Base-by-base conservation (phyloP, 2,329 filamentous ascomycete genomes). In the Penicillium sp. region DNA sequence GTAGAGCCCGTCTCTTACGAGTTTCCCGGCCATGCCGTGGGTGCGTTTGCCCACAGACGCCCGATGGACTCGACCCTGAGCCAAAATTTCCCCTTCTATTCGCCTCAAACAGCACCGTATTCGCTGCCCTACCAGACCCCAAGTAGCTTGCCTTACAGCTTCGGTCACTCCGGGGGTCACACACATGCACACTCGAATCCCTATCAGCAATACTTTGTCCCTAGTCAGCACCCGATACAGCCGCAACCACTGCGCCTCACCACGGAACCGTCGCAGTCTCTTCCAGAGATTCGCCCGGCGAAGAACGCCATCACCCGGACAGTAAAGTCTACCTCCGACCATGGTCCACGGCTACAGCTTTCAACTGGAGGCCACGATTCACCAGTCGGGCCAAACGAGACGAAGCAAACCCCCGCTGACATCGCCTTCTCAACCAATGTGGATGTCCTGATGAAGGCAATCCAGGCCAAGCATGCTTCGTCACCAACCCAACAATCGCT, bases 361-460 rank as follows among this genome's bases (percentile, higher is more conserved):
- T 40, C 48, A 19, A 25, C 25, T 11, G 31, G 15, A 41, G n/a
- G 25, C 16, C 50, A 43, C 25, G 34, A 38, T 40, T 31, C 55
- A 9, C n/a, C 40, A 23, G 54, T 47, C 31, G 51, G 48, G 23
- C 8, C 55, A 15, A 27, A 34, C 4, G 27, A 50, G 5, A 54
- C 50, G 46, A 57, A 55, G 19, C 29, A 50, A 31, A 72, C 78
- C 57, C 75, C 61, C 3, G 36, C 27, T 36, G 78, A 83, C n/a
- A 76, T 85, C 39, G 81, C 84, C 59, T 93, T 92, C 71, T 82
- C 84, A n/a, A 96, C 92, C 0, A 85, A 91, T 58, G 87, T 97
- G 38, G 92, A 97, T 71, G 87, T 86, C 41, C 77, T 97, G 41
- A 96, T 97, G 91, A 91, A 88, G 74, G 85, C 88, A 0, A 93